Evolutionary conservation across 129 eudicot species (phyloP).

Genomic region (Flaveria ramosissima): DNA sequence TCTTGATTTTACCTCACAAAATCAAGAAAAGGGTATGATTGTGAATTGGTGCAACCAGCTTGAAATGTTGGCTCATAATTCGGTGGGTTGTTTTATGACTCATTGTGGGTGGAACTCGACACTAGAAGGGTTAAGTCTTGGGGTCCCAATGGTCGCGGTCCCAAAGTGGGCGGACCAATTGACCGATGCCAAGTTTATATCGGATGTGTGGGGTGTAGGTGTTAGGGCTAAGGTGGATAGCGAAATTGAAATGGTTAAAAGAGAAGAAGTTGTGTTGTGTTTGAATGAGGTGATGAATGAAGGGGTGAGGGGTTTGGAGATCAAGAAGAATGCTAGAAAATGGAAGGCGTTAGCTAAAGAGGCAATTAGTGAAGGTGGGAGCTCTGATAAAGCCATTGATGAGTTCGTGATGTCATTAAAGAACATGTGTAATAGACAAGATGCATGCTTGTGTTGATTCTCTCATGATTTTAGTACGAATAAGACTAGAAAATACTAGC

Average conservation of each 20-base stretch:
- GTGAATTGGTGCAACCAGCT: constrained; percentile 71
- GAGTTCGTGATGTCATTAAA: constrained; percentile 49
- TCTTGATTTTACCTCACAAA: constrained; percentile 23
- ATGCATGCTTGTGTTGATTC: neutral
- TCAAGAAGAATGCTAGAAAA: constrained; percentile 46
- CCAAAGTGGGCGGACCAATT: constrained; percentile 70
- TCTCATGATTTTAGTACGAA: neutral
- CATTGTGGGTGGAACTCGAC: constrained; percentile 89
- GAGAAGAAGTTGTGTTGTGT: constrained; percentile 44
- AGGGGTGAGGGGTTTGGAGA: constrained; percentile 41
- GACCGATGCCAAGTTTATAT: constrained; percentile 58
- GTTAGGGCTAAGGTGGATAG: constrained; percentile 50
- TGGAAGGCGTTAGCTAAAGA: constrained; percentile 58
- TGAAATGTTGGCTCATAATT: constrained; percentile 52
- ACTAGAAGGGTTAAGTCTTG: constrained; percentile 60
- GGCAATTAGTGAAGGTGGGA: constrained; percentile 60
- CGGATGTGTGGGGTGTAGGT: constrained; percentile 64
- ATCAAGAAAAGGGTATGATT: constrained; percentile 40
- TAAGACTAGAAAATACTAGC: neutral
- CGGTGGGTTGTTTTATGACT: constrained; percentile 63
- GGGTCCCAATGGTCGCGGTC: constrained; percentile 63
- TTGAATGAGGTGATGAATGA: constrained; percentile 54
- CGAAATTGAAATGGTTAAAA: constrained; percentile 41
- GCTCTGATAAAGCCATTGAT: constrained; percentile 52
- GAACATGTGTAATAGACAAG: neutral